Percentiles rank a stretch among this genome's conserved stretches.
Evolutionary conservation across 495 filamentous ascomycete species (phyloP).

Genomic region (Penicillium arizonense): DNA sequence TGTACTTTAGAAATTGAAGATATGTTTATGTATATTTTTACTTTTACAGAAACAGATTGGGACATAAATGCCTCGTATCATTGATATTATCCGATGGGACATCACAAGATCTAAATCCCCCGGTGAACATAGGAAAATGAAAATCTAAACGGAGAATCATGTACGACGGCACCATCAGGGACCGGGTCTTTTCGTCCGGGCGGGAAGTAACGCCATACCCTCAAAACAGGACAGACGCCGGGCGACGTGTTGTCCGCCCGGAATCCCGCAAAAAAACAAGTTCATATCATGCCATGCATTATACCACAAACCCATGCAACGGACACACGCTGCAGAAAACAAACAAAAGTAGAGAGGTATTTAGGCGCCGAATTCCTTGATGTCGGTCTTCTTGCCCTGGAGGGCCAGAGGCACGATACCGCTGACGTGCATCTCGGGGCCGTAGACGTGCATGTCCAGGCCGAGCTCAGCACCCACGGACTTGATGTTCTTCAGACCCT

Average conservation of each 20-base stretch:
- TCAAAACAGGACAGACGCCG: constrained; percentile 22
- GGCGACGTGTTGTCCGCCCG: constrained; percentile 9
- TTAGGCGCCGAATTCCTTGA: constrained; percentile 52
- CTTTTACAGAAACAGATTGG: background rate
- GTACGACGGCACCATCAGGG: constrained; percentile 29
- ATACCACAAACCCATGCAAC: constrained; percentile 41
- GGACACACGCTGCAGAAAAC: constrained; percentile 36
- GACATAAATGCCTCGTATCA: constrained; percentile 18
- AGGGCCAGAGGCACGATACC: constrained; percentile 70
- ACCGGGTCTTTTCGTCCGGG: constrained; percentile 31
- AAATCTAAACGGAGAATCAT: constrained; percentile 31
- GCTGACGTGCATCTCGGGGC: constrained; percentile 89
- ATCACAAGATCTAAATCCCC: constrained; percentile 30
- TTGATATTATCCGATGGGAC: constrained; percentile 34
- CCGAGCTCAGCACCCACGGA: constrained; percentile 88
- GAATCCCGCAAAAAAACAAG: constrained; percentile 24
- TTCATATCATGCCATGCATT: constrained; percentile 50
- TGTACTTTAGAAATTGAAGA: background rate
- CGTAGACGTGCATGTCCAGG: constrained; percentile 93
- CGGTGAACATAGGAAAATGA: constrained; percentile 30
- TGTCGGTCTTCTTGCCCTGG: constrained; percentile 54
- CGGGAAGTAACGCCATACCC: constrained; percentile 33
- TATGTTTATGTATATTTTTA: background rate
- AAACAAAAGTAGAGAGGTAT: constrained; percentile 20
- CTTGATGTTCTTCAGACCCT: constrained; percentile 99